These are phyloP conservation scores for Ceratobasidium sp. DNA, from an alignment of 1,284 basidiomycete species.

Conservation along the genomic window DNA sequence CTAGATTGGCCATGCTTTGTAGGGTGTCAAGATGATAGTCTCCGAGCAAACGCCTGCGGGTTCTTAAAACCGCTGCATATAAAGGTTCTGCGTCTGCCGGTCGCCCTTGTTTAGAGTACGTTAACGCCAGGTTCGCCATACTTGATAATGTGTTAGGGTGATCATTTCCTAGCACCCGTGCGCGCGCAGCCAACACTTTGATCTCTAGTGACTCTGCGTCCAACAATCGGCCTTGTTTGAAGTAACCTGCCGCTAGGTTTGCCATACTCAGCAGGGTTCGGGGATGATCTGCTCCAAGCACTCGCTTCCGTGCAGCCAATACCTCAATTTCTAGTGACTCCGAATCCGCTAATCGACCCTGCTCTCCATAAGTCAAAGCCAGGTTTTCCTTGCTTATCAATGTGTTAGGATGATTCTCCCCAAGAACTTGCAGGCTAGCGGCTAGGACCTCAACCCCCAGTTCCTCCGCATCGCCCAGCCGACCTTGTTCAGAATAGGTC, in stretches of 20 bases:
- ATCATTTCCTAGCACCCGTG: background rate
- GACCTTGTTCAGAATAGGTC: background rate
- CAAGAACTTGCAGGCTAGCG: background rate
- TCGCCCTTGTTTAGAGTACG: background rate
- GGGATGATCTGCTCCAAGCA: background rate
- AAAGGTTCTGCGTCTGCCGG: slow-evolving; percentile 4
- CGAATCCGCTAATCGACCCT: background rate
- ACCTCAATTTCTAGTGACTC: background rate
- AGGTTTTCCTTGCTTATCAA: background rate
- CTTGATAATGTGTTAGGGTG: slow-evolving; percentile 15
- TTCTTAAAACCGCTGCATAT: background rate
- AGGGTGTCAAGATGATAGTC: slow-evolving; percentile 7
- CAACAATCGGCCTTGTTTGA: background rate
- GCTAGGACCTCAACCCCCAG: background rate
- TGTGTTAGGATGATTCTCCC: slow-evolving; percentile 5
- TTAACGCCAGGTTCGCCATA: background rate
- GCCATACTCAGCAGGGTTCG: background rate
- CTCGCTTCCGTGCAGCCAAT: background rate
- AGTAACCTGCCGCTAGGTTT: background rate
- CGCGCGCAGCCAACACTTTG: background rate
- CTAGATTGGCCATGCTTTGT: background rate
- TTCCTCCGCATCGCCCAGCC: background rate
- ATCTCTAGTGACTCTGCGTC: slow-evolving; percentile 7
- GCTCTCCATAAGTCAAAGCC: background rate
- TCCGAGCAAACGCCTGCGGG: background rate